Conservation (phyloP, 495 filamentous ascomycete species). For the Penicillium paradoxum region DNA sequence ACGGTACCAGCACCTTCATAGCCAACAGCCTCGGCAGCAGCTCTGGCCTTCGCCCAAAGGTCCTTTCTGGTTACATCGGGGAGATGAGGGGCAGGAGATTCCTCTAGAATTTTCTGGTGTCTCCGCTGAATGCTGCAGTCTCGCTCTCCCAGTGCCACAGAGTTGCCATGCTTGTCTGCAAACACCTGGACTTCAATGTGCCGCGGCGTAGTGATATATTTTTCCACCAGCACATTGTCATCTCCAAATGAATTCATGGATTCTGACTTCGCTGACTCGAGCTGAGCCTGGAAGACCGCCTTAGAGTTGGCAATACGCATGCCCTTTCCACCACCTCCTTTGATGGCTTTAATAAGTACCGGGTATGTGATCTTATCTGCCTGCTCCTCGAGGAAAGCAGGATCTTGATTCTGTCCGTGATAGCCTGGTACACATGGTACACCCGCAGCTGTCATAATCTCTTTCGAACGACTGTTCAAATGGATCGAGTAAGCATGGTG, state of each 20-base stretch:
- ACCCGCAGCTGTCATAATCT: constrained; percentile 90
- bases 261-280: constrained; percentile 85
- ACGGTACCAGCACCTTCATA: constrained; percentile 97
- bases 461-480: constrained; percentile 62
- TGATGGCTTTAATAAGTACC: constrained; percentile 94
- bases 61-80: constrained; percentile 75
- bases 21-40: constrained; percentile 83
- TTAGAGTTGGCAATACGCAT: constrained; percentile 85
- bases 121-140: constrained; percentile 84
- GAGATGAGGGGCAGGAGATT: constrained; percentile 87
- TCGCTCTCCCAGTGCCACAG: constrained; percentile 76
- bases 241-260: constrained; percentile 89
- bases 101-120: constrained; percentile 97
- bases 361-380: constrained; percentile 84
- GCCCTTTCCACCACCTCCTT: constrained; percentile 95
- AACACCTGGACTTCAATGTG: constrained; percentile 99
- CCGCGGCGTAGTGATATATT: constrained; percentile 88
- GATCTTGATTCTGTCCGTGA: constrained; percentile 80
- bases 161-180: constrained; percentile 83
- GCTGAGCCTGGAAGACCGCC: constrained; percentile 72
- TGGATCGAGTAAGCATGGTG: constrained; percentile 3
- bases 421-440: constrained; percentile 97
- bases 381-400: constrained; percentile 61
- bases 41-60: constrained; percentile 88
- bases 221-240: constrained; percentile 94